Percentiles rank a stretch among this genome's conserved stretches.
phyloP scores from a whole-genome alignment of 2,329 filamentous ascomycete species.

The Raffaelea deltoideospora region DNA sequence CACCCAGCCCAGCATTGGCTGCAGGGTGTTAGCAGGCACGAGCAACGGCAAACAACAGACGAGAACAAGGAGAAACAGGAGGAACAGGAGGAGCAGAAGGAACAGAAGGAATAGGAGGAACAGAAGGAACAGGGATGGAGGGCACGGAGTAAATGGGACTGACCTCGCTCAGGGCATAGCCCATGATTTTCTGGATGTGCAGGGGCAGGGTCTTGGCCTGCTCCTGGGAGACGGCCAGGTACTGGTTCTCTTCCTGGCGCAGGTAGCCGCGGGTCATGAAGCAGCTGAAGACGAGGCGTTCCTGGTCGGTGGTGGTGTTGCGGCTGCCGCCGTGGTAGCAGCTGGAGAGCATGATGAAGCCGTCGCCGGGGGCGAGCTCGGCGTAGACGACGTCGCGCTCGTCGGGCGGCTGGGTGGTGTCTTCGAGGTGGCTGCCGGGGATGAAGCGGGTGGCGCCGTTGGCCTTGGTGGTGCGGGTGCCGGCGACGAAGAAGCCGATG shows the following conservation, averaged over 20 bases:
- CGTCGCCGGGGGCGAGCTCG: slow-evolving; percentile 12
- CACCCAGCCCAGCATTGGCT: not conserved
- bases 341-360: slow-evolving; percentile 10
- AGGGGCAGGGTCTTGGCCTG: not conserved
- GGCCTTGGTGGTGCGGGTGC: slow-evolving; percentile 12
- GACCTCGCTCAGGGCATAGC: slow-evolving; percentile 13
- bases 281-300: slow-evolving; percentile 4
- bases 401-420: slow-evolving; percentile 9
- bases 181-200: slow-evolving; percentile 11
- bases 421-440: slow-evolving; percentile 21
- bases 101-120: too few species aligned
- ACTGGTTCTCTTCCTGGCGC: slow-evolving; percentile 11
- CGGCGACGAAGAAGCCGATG: slow-evolving; percentile 20
- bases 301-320: slow-evolving; percentile 12
- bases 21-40: too few species aligned
- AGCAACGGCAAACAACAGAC: too few species aligned
- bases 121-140: too few species aligned
- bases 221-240: slow-evolving; percentile 11
- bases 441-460: slow-evolving; percentile 23
- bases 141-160: too few species aligned
- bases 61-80: too few species aligned
- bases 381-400: slow-evolving; percentile 7
- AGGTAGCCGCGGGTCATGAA: slow-evolving; percentile 5
- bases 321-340: slow-evolving; percentile 13
- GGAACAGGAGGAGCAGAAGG: too few species aligned